These are phyloP conservation scores for Sporisorium iseilematis-ciliati DNA, from an alignment of 1,284 basidiomycete genomes.

Conservation along the genomic window DNA sequence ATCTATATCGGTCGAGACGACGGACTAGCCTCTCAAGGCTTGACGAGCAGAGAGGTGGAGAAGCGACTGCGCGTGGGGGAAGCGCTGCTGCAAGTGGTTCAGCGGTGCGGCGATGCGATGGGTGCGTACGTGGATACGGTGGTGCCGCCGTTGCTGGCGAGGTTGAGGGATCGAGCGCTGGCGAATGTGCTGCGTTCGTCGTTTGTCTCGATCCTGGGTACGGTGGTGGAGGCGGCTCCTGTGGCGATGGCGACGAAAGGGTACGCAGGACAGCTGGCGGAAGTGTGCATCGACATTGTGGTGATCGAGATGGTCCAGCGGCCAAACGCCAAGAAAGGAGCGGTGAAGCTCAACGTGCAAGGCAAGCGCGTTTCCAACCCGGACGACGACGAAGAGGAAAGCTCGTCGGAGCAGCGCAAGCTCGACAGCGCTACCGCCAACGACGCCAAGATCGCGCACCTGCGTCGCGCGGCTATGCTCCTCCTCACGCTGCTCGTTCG, in stretches of 20 bases:
- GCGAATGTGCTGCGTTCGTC: conserved; percentile 62
- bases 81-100: conserved; percentile 83
- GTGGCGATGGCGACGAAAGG: conserved; percentile 46
- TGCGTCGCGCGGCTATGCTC: conserved; percentile 62
- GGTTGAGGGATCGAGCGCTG: conserved; percentile 49
- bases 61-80: conserved; percentile 85
- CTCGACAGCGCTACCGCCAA: conserved; percentile 45
- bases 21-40: conserved; percentile 12
- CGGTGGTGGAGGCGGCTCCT: conserved; percentile 63
- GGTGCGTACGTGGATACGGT: conserved; percentile 71
- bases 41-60: conserved; percentile 78
- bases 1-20: conserved; percentile 60
- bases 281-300: conserved; percentile 57
- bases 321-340: neutral
- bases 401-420: conserved; percentile 27
- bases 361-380: conserved; percentile 16
- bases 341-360: conserved; percentile 41
- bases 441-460: conserved; percentile 59
- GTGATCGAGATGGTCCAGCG: conserved; percentile 48
- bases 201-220: conserved; percentile 64
- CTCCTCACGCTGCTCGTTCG: conserved; percentile 57
- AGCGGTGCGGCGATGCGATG: conserved; percentile 79
- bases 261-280: conserved; percentile 39
- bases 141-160: conserved; percentile 55
- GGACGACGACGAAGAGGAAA: conserved; percentile 25